Percentiles rank a stretch among this genome's conserved stretches.
These are phyloP conservation scores for Leccinum pachyderme DNA, from an alignment of 1,284 basidiomycete species.

Conservation along the genomic window DNA sequence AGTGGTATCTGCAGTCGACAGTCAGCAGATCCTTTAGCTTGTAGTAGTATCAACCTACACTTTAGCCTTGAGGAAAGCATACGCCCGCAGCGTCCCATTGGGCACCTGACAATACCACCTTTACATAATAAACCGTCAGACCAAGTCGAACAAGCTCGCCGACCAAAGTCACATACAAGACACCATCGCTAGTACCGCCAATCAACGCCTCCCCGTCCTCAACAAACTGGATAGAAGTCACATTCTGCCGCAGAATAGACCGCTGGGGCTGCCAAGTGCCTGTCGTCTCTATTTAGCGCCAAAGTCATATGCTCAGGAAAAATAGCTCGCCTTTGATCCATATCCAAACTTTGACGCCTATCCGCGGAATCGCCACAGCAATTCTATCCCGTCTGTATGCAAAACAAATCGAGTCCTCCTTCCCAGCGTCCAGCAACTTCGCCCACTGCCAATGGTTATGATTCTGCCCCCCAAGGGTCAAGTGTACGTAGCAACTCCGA, in stretches of 20 bases:
- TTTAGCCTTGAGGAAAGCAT: conserved; percentile 52
- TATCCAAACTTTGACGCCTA: conserved; percentile 64
- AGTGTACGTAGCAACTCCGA: neutral
- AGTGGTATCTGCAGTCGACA: conserved; percentile 39
- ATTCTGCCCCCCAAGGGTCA: conserved; percentile 34
- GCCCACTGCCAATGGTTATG: conserved; percentile 57
- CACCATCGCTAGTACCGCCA: conserved; percentile 68
- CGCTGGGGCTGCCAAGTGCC: conserved; percentile 59
- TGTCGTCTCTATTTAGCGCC: conserved; percentile 22
- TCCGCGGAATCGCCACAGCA: conserved; percentile 56
- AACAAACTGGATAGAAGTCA: conserved; percentile 59
- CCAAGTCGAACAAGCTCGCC: neutral
- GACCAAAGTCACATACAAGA: conserved; percentile 40
- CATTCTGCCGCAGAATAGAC: conserved; percentile 57
- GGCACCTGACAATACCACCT: conserved; percentile 66
- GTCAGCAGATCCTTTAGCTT: conserved; percentile 2
- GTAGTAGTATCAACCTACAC: conserved; percentile 42
- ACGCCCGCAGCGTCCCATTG: conserved; percentile 57
- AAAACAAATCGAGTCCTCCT: conserved; percentile 48
- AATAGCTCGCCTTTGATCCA: conserved; percentile 48
- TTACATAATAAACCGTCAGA: conserved; percentile 13
- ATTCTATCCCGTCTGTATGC: conserved; percentile 55
- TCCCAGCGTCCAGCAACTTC: conserved; percentile 49
- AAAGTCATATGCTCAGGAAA: neutral
- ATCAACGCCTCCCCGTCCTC: conserved; percentile 58